Evolutionary conservation across 2,329 filamentous ascomycete species (phyloP).

Genomic region (Zymoseptoria ardabiliae): DNA sequence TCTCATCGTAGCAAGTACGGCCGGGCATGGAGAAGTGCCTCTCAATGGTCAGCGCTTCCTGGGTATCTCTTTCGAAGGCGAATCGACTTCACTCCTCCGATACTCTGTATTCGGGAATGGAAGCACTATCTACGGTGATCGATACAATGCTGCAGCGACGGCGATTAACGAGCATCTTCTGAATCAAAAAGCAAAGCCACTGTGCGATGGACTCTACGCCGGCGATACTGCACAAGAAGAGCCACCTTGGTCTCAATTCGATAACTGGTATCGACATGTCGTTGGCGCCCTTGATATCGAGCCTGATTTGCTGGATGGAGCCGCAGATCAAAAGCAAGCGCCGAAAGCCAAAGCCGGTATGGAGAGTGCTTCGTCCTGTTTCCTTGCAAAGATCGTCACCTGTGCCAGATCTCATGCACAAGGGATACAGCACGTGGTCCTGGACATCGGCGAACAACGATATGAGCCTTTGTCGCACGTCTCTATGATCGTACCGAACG

Average conservation of each 20-base stretch:
- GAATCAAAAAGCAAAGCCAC: not conserved
- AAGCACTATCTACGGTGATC: slow-evolving; percentile 1
- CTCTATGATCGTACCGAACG: slow-evolving; percentile 1
- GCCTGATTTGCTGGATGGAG: not conserved
- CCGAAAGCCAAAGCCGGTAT: not conserved
- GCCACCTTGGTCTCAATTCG: slow-evolving; percentile 7
- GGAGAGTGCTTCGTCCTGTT: not conserved
- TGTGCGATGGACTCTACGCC: not conserved
- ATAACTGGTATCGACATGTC: not conserved
- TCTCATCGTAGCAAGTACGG: slow-evolving; percentile 4
- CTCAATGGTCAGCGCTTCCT: not conserved
- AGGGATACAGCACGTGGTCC: slow-evolving; percentile 3
- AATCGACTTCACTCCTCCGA: not conserved
- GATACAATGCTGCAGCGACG: slow-evolving; percentile 4
- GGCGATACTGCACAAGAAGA: slow-evolving; percentile 1
- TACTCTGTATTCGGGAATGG: slow-evolving; percentile 6
- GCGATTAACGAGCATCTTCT: not conserved
- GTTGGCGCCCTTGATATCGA: not conserved
- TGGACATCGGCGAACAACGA: not conserved
- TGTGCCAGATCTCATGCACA: not conserved
- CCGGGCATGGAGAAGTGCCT: slow-evolving; percentile 2
- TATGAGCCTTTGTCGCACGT: slow-evolving; percentile 2
- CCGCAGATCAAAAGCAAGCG: not conserved
- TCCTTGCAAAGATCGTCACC: not conserved
- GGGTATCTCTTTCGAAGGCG: not conserved